phyloP scores from a whole-genome alignment of 495 filamentous ascomycete genomes.

The Jackrogersella minutella region DNA sequence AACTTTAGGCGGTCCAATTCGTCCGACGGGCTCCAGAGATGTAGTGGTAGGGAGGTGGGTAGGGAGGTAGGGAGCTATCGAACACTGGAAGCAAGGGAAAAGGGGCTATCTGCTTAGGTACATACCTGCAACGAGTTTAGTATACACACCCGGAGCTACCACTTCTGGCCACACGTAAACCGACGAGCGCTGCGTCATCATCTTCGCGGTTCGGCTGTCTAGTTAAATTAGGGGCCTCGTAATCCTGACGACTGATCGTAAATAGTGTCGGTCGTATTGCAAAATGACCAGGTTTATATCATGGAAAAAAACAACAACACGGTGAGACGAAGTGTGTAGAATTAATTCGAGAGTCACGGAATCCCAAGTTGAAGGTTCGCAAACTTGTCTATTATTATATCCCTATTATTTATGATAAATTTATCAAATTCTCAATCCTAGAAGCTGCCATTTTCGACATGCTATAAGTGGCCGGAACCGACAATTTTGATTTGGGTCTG shows the following conservation, averaged over 20 bases:
- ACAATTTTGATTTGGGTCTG: neutral
- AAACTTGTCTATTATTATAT: conserved; percentile 13
- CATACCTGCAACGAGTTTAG: conserved; percentile 21
- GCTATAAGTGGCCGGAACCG: neutral
- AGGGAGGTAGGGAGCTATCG: neutral
- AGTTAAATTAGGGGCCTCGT: conserved; percentile 6
- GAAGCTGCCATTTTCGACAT: conserved; percentile 1
- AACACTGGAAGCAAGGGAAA: neutral
- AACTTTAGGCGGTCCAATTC: conserved; percentile 17
- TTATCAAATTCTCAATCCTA: neutral
- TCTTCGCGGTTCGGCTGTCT: conserved; percentile 5
- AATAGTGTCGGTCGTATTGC: conserved; percentile 2
- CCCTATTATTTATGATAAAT: neutral
- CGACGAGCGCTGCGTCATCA: conserved; percentile 21
- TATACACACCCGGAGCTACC: conserved; percentile 14
- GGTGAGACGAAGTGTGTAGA: neutral
- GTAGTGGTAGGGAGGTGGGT: conserved; percentile 6
- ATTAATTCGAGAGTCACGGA: neutral
- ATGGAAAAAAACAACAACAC: conserved; percentile 1
- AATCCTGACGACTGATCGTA: conserved; percentile 1
- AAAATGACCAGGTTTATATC: conserved; percentile 1
- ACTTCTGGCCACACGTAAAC: conserved; percentile 24
- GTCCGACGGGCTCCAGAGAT: neutral
- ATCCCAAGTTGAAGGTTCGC: neutral
- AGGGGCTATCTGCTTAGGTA: conserved; percentile 5